Evolutionary conservation across 176 grass and related monocot species (phyloP), one percentile per base, ranked within the genome.

Genomic region (Cenchrus purpureus): DNA sequence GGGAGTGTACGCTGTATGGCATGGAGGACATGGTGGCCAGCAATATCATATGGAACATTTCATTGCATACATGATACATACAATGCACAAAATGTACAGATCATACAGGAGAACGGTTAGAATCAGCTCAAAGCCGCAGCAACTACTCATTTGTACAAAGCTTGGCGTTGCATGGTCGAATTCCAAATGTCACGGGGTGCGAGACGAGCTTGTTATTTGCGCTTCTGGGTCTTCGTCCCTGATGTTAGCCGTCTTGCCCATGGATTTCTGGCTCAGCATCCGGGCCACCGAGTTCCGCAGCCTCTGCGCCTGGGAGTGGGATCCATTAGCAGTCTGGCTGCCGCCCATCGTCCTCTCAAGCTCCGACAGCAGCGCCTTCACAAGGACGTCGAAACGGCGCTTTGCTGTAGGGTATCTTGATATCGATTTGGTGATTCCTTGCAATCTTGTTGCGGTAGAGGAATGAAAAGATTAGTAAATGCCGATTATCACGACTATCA

Each of bases 341-440:
- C 86, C 81, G 2, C 86, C 80, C 56, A 96, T 84, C 13, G 91
- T 99, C 91, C 82, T 94, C 90, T 99, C 97, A 1, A 99, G 93
- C 75, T 99, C 94, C 73, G 72, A 82, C 40, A 87, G 74, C 37
- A 99, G 91, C 13, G 81, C 74, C 62, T 92, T 94, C 2, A 99
- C 88, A 10, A 99, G 91, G 49, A 45, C 56, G 19, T 99, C 91
- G 1, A 99, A 99, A 34, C 90, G 94, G 3, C 97, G 91, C 71
- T 94, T 99, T 34, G 92, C 84, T 61, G 97, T 96, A 11, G 97
- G 97, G 86, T 92, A 99, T 75, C 97, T 94, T 77, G 94, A 96
- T 63, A 99, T 94, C 1, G 94, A 96, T 79, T 89, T 94, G 57
- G 91, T 99, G 75, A 99, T 99, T 72, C 97, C 97, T 92, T 91